Base-by-base conservation (phyloP, 2,329 filamentous ascomycete species). In the Aspergillus sp. region DNA sequence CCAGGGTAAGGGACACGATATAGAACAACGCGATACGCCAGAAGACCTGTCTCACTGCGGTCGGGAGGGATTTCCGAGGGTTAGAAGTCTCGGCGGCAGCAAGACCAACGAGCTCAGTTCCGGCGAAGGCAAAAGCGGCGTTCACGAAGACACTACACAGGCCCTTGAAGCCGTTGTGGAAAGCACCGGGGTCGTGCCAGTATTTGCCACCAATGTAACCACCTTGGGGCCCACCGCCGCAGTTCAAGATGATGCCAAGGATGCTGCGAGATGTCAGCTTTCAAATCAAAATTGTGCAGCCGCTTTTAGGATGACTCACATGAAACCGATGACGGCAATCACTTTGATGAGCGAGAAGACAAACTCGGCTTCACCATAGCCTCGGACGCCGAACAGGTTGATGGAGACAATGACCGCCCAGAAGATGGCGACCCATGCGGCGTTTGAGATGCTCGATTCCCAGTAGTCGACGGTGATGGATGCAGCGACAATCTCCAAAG, bases 11-110 rank as follows among this genome's bases (percentile, higher is more conserved):
- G 1, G 89, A 88, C 31, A 95, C 85, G 46, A 97, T 81, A 74
- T 96, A 97, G 76, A 97, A 97, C 52, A 95, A 80, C 3, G 86
- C 85, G 66, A 96, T 96, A 64, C 92, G 87, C 91, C 92, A 97
- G 72, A 96, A 96, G 19, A 96, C 91, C 70, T 96, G 91, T 75
- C 95, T 96, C 64, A 95, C 85, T 11, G 92, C 92, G 0, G 86
- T 91, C 0, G 92, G 92, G 0, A 97, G 79, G 1, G 88, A 89
- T 67, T 94, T 82, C 53, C 76, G 72, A 32, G 82, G 82, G 57
- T 84, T 81, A 17, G 72, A 72, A 9, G 81, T 81, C 66, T 85
- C 82, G 19, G 82, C 82, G 36, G 82, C 81, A 20, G 81, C 81
- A 42, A 85, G 71, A 64, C 83, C 83, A 41, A 84, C 81, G 34